A percentile compares a stretch with the other conserved stretches of the same genome.
Conservation (phyloP, 257 asterid species). For the Solanum chilense region DNA sequence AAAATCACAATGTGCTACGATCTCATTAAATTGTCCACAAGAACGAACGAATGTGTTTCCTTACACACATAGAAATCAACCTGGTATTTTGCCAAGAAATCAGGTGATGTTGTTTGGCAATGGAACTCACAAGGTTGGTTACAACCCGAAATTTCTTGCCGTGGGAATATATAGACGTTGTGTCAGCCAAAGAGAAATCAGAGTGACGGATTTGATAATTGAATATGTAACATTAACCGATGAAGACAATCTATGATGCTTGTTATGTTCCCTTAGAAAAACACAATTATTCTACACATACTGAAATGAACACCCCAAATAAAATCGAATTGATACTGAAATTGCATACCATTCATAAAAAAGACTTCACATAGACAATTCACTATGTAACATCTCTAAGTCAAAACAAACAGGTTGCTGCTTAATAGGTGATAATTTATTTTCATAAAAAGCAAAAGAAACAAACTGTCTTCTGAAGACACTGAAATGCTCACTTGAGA, state of each 20-base stretch:
- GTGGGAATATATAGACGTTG: conserved; percentile 70
- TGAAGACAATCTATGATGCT: neutral
- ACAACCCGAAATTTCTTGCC: conserved; percentile 47
- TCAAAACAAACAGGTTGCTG: no score
- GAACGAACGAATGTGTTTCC: neutral
- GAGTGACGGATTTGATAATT: neutral
- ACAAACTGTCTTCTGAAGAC: no score
- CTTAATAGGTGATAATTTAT: no score
- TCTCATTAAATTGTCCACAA: neutral
- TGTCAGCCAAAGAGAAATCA: conserved; percentile 35
- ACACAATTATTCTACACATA: neutral
- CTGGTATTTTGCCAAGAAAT: conserved; percentile 75
- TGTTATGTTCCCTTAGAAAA: neutral
- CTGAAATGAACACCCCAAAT: neutral
- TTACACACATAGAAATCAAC: conserved; percentile 67
- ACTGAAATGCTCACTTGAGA: neutral
- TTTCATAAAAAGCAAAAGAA: no score
- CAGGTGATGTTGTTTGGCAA: conserved; percentile 81
- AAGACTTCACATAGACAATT: neutral
- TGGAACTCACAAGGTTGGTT: conserved; percentile 44
- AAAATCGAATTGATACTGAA: neutral
- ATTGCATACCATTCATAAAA: neutral
- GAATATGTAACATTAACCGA: neutral
- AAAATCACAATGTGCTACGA: neutral
- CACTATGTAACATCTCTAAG: no score